Conservation (phyloP, 108 stramenopile genomes). For the Skeletonema potamos region DNA sequence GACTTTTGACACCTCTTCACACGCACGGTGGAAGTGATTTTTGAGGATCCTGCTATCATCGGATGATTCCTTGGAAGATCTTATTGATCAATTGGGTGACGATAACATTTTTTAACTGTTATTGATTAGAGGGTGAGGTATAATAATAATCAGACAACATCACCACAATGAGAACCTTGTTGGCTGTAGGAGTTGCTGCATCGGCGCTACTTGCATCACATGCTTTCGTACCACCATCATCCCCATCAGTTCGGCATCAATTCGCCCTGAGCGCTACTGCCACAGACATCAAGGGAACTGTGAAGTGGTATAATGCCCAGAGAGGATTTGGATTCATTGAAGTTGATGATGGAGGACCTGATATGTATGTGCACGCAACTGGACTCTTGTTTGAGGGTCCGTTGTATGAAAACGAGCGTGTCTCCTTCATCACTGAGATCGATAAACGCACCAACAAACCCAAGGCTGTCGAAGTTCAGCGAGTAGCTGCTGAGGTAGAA, state of each 20-base stretch:
- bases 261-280: conserved; percentile 3
- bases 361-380: conserved; percentile 48
- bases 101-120: too few species aligned
- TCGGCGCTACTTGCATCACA: background rate
- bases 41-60: too few species aligned
- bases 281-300: conserved; percentile 29
- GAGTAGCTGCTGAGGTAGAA: conserved; percentile 6
- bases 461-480: conserved; percentile 30
- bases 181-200: background rate
- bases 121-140: too few species aligned
- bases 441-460: conserved; percentile 40
- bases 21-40: too few species aligned
- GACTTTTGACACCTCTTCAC: too few species aligned
- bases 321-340: conserved; percentile 46
- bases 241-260: background rate
- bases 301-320: conserved; percentile 40
- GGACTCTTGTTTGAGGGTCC: conserved; percentile 23
- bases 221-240: conserved; percentile 1
- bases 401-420: conserved; percentile 23
- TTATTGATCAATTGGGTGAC: too few species aligned
- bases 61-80: too few species aligned
- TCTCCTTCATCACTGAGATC: conserved; percentile 23
- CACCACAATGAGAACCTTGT: background rate
- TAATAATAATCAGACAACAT: too few species aligned
- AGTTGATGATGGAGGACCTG: conserved; percentile 40